Conservation (phyloP, 2,329 filamentous ascomycete species). For the Fusarium dlaminii region DNA sequence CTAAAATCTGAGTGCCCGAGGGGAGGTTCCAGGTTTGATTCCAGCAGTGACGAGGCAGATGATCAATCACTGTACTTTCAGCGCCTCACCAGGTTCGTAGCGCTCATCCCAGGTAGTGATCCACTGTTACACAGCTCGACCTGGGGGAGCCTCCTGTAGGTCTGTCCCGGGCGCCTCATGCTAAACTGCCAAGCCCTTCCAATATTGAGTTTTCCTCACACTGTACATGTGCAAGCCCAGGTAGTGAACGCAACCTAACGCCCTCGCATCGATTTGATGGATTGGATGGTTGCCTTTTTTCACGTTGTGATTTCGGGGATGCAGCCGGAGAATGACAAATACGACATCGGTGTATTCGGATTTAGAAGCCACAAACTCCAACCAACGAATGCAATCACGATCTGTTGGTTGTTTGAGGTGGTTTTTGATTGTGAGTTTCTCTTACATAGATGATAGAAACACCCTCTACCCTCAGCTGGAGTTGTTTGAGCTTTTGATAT, state of each 20-base stretch:
- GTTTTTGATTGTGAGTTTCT: not conserved
- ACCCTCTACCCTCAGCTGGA: not conserved
- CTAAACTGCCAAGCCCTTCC: not conserved
- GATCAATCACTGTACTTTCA: conserved; percentile 7
- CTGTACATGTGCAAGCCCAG: conserved; percentile 2
- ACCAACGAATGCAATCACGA: not conserved
- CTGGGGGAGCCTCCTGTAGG: not conserved
- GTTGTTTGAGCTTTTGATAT: not conserved
- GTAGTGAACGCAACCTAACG: not conserved
- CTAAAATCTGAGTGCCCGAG: not conserved
- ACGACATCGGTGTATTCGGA: conserved; percentile 3
- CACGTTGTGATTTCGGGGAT: not conserved
- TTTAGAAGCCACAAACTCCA: conserved; percentile 5
- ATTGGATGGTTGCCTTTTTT: not conserved
- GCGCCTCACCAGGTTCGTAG: not conserved
- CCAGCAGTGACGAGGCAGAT: not conserved
- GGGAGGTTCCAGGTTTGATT: not conserved
- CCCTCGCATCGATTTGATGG: not conserved
- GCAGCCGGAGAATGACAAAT: conserved; percentile 3
- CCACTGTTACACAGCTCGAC: conserved; percentile 21
- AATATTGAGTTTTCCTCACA: not conserved
- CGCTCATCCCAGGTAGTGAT: not conserved
- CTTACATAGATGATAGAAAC: not conserved
- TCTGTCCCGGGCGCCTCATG: not conserved
- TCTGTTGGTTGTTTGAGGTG: not conserved